Evolutionary conservation across 2,329 filamentous ascomycete species (phyloP), one percentile per base, ranked within the genome.

Genomic region (Penicillium sp.): DNA sequence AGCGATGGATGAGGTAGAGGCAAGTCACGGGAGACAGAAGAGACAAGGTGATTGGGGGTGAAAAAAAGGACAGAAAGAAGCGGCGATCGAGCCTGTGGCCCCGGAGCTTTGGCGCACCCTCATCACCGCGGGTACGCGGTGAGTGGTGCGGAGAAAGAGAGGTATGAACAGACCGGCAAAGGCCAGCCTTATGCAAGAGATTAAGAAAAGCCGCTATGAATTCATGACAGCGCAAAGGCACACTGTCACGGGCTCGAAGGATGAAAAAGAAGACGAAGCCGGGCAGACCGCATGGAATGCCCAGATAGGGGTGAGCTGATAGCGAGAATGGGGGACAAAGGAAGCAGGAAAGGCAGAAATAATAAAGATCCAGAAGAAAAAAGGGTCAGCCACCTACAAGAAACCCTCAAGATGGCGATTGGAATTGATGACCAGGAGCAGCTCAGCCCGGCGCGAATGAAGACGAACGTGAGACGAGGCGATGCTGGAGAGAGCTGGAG

Each of bases 311-410:
- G 49, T 45, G 46, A 46, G 47, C 47, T 54, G 52, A 58, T 56
- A 51, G 54, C 54, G 53, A 62, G 50, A 47, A 53, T 52, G 53
- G 54, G 54, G 41, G 5, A 9, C 13, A 48, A 41, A 49, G 48
- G 45, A 51, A 62, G 42, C 47, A 52, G 45, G 59, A 61, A 53
- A 54, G 54, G 53, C 50, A 51, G 46, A 47, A 29, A 57, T 49
- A 56, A 45, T 56, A 59, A 41, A 54, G 53, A 65, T 39, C 45
- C 21, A 48, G 49, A 48, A 57, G 52, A 60, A 57, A 60, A 60
- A 52, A 51, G 54, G 51, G 46, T 53, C 57, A 70, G 70, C 71
- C 62, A 74, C 71, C 70, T 73, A 74, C 70, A 72, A 74, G 71
- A 71, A 73, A 70, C 71, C 70, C 65, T 63, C 51, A 57, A 49